Percentiles rank a stretch among this genome's conserved stretches.
These are phyloP conservation scores for Ulvella scutata DNA, from an alignment of 139 green algal species.

Conservation along the genomic window DNA sequence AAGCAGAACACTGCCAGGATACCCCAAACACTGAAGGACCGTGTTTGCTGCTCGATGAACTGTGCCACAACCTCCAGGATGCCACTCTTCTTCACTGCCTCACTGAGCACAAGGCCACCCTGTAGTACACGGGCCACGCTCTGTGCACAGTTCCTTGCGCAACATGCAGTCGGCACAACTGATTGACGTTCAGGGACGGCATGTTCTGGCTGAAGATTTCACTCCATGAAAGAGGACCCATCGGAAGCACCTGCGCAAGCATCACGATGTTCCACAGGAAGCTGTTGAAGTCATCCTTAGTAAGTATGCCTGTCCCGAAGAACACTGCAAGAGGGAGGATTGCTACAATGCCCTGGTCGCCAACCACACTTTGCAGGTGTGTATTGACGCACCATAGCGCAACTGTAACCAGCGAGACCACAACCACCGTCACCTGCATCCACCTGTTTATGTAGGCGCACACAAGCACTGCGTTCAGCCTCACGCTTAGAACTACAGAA, in stretches of 20 bases:
- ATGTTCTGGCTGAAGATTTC: no score
- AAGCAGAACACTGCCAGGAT: constrained; percentile 17
- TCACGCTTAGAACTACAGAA: no score
- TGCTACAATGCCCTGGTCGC: constrained; percentile 55
- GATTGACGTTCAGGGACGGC: no score
- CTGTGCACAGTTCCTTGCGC: no score
- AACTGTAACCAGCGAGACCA: constrained; percentile 37
- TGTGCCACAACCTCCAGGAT: constrained; percentile 37
- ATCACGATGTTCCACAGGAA: constrained; percentile 68
- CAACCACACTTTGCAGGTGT: constrained; percentile 18
- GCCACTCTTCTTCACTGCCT: constrained; percentile 22
- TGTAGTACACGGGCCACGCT: no score
- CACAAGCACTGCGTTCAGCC: no score
- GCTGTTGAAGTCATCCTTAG: constrained; percentile 54
- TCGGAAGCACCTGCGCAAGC: constrained; percentile 40
- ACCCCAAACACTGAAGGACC: not conserved
- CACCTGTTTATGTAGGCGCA: no score
- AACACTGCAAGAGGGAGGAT: constrained; percentile 56
- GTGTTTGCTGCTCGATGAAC: constrained; percentile 55
- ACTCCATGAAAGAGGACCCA: no score
- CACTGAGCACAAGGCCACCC: constrained; percentile 45
- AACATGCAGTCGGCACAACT: no score
- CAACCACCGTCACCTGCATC: constrained; percentile 40
- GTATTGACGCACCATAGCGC: constrained; percentile 49
- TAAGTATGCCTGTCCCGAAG: constrained; percentile 51